phyloP scores from a whole-genome alignment of 2,329 filamentous ascomycete genomes.

The Ascochyta viciae-villosae region DNA sequence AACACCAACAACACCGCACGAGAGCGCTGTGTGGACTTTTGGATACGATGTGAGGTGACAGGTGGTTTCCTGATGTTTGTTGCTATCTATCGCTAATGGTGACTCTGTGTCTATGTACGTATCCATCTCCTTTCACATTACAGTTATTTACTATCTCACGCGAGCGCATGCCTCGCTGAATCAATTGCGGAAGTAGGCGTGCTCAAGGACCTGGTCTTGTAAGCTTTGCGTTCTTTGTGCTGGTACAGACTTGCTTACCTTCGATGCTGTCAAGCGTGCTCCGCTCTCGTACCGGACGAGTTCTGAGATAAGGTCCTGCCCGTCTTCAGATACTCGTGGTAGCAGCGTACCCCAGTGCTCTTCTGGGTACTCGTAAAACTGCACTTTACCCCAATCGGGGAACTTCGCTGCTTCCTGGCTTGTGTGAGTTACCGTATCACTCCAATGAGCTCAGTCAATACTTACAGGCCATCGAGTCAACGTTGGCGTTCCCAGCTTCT shows the following conservation, averaged over 20 bases:
- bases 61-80: not conserved
- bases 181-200: slow-evolving; percentile 35
- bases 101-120: slow-evolving; percentile 7
- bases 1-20: not conserved
- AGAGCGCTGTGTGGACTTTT: not conserved
- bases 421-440: slow-evolving; percentile 10
- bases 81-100: not conserved
- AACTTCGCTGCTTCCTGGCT: slow-evolving; percentile 68
- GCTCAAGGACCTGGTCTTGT: slow-evolving; percentile 35
- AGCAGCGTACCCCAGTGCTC: slow-evolving; percentile 75
- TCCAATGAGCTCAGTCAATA: not conserved
- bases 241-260: slow-evolving; percentile 54
- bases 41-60: not conserved
- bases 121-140: slow-evolving; percentile 2
- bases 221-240: not conserved
- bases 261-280: slow-evolving; percentile 69
- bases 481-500: slow-evolving; percentile 86
- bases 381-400: slow-evolving; percentile 85
- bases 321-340: slow-evolving; percentile 63
- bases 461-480: slow-evolving; percentile 79
- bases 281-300: slow-evolving; percentile 77
- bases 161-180: not conserved
- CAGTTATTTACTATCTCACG: not conserved
- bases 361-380: slow-evolving; percentile 77
- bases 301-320: slow-evolving; percentile 69